These are phyloP conservation scores for Diphasiastrum complanatum DNA, from an alignment of 83 land plant species.

Conservation along the genomic window DNA sequence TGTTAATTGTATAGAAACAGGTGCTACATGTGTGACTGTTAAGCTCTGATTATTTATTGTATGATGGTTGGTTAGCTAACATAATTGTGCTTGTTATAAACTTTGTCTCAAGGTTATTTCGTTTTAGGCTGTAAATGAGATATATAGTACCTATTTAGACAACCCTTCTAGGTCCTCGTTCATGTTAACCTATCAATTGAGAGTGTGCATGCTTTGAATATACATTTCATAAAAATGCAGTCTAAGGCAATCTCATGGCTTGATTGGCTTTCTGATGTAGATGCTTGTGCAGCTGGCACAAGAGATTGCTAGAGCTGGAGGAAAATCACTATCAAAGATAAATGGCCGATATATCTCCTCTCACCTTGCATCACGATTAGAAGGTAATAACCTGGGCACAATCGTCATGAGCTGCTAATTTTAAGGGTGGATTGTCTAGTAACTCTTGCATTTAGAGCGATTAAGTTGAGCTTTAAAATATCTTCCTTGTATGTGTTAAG, in stretches of 20 bases:
- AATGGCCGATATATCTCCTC: slow-evolving; percentile 78
- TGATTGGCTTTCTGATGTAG: slow-evolving; percentile 21
- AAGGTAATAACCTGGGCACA: too few relatives aligned
- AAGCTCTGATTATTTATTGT: too few relatives aligned
- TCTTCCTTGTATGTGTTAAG: too few relatives aligned
- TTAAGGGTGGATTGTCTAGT: too few relatives aligned
- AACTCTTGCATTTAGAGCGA: too few relatives aligned
- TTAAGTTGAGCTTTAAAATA: too few relatives aligned
- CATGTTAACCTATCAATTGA: background rate
- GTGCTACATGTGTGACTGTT: too few relatives aligned
- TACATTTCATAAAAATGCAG: background rate
- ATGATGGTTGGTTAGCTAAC: too few relatives aligned
- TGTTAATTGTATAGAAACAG: too few relatives aligned
- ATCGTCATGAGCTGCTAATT: too few relatives aligned
- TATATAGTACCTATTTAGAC: background rate
- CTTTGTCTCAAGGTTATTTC: too few relatives aligned
- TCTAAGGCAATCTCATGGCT: background rate
- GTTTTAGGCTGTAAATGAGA: background rate
- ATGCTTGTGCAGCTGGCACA: slow-evolving; percentile 54
- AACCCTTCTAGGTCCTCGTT: background rate
- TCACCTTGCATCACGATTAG: slow-evolving; percentile 59
- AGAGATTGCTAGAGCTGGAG: slow-evolving; percentile 56
- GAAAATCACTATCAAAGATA: slow-evolving; percentile 50
- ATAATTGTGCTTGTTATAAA: too few relatives aligned
- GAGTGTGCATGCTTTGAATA: background rate